Evolutionary conservation across 202 grass and related monocot species (phyloP).

Genomic region (Schoenoplectus tabernaemontani): DNA sequence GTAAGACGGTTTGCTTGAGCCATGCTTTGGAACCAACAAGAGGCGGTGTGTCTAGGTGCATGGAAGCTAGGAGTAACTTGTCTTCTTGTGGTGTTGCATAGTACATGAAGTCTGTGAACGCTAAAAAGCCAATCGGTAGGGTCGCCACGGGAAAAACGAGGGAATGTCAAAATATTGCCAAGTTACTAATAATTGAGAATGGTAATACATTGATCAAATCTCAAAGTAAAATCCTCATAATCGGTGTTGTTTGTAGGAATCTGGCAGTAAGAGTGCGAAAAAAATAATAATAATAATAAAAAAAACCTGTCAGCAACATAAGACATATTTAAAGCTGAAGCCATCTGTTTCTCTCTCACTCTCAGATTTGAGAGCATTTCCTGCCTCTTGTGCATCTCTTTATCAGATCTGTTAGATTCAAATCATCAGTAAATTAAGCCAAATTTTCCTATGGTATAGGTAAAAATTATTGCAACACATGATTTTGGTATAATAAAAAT

Average conservation of each 20-base stretch:
- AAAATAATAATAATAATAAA: not conserved
- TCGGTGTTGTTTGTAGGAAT: not conserved
- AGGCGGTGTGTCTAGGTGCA: too few species aligned
- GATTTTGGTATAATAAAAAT: not conserved
- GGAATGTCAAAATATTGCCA: too few species aligned
- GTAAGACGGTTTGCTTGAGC: too few species aligned
- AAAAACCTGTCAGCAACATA: constrained; percentile 68
- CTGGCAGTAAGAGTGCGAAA: not conserved
- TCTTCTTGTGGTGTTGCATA: too few species aligned
- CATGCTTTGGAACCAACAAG: too few species aligned
- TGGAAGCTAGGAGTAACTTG: too few species aligned
- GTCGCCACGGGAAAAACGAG: too few species aligned
- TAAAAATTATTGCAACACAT: not conserved
- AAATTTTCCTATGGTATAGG: not conserved
- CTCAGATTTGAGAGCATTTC: constrained; percentile 65
- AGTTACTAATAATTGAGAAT: too few species aligned
- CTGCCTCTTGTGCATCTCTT: constrained; percentile 68
- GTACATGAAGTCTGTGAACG: too few species aligned
- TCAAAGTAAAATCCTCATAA: not conserved
- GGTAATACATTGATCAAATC: too few species aligned
- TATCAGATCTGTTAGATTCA: constrained; percentile 42
- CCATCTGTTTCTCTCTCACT: constrained; percentile 74
- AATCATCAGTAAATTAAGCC: not conserved
- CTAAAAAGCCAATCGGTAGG: too few species aligned
- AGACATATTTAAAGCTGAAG: constrained; percentile 56